These are phyloP conservation scores for Microcyclospora pomicola DNA, from an alignment of 2,329 filamentous ascomycete genomes.

Conservation along the genomic window DNA sequence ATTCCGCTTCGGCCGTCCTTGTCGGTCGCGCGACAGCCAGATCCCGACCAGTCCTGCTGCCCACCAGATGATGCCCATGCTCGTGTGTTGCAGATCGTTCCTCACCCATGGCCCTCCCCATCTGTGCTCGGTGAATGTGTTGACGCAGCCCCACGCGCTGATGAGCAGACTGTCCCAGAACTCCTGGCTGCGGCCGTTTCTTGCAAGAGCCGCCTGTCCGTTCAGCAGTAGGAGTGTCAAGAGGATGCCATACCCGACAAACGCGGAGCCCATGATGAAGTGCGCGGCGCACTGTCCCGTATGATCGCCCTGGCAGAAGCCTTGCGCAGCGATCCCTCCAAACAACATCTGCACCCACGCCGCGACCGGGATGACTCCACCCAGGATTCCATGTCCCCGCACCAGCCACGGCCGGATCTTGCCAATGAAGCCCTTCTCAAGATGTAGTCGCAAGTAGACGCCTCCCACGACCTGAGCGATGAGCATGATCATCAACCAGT, in stretches of 20 bases:
- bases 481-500: conserved; percentile 66
- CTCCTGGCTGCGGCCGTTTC: conserved; percentile 78
- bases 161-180: conserved; percentile 92
- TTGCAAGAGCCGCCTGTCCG: conserved; percentile 73
- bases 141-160: conserved; percentile 88
- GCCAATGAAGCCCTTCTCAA: conserved; percentile 71
- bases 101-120: conserved; percentile 83
- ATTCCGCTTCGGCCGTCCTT: conserved; percentile 80
- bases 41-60: conserved; percentile 79
- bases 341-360: conserved; percentile 93
- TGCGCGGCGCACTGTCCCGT: conserved; percentile 85
- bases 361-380: conserved; percentile 74
- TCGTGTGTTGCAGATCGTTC: conserved; percentile 94
- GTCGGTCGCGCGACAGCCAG: conserved; percentile 75
- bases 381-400: conserved; percentile 62
- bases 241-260: conserved; percentile 84
- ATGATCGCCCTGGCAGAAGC: conserved; percentile 87
- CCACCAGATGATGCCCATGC: conserved; percentile 99
- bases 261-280: conserved; percentile 97
- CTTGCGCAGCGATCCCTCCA: conserved; percentile 79
- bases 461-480: conserved; percentile 65
- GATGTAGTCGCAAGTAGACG: conserved; percentile 76
- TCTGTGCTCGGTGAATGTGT: conserved; percentile 93
- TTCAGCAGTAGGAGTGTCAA: conserved; percentile 76
- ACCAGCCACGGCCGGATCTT: conserved; percentile 59